Percentiles rank a stretch among this genome's conserved stretches.
Evolutionary conservation across 331 rosid species (phyloP).

Genomic region (Acacia pycnantha): DNA sequence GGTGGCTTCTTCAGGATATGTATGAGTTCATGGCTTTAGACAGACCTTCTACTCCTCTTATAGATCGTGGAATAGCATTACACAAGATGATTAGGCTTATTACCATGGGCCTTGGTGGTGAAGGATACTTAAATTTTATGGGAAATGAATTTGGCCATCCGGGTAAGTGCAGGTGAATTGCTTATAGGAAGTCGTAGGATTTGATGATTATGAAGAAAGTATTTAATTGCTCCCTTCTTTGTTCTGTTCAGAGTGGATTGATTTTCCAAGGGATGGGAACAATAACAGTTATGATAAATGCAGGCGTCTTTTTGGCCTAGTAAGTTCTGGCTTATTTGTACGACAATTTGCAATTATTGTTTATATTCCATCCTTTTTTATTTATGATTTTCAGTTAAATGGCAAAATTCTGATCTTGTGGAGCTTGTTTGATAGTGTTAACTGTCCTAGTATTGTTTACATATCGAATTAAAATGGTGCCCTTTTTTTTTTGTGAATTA

Average conservation of each 20-base stretch:
- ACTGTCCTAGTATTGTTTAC: neutral
- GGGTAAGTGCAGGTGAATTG: slow-evolving; percentile 54
- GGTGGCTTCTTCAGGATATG: slow-evolving; percentile 22
- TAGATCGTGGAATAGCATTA: slow-evolving; percentile 35
- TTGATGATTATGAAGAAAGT: neutral
- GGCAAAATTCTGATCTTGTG: neutral
- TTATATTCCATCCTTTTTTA: neutral
- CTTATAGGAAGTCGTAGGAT: neutral
- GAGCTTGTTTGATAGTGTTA: neutral
- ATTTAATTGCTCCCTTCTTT: neutral
- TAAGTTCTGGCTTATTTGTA: neutral
- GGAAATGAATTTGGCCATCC: slow-evolving; percentile 99
- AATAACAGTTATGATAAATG: slow-evolving; percentile 5
- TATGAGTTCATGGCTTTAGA: slow-evolving; percentile 75
- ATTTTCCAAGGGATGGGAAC: slow-evolving; percentile 17
- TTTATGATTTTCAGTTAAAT: neutral
- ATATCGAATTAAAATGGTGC: neutral
- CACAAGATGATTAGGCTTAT: slow-evolving; percentile 98
- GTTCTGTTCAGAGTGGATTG: slow-evolving; percentile 13
- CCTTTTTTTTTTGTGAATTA: no score
- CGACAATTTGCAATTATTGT: neutral
- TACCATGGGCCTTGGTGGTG: slow-evolving; percentile 95
- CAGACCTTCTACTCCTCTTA: slow-evolving; percentile 74
- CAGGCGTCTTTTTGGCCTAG: neutral
- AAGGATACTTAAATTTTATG: slow-evolving; percentile 97